Percentiles rank a stretch among this genome's conserved stretches.
Evolutionary conservation across 2,329 filamentous ascomycete genomes (phyloP).

Genomic region (Purpureocillium takamizusanense): DNA sequence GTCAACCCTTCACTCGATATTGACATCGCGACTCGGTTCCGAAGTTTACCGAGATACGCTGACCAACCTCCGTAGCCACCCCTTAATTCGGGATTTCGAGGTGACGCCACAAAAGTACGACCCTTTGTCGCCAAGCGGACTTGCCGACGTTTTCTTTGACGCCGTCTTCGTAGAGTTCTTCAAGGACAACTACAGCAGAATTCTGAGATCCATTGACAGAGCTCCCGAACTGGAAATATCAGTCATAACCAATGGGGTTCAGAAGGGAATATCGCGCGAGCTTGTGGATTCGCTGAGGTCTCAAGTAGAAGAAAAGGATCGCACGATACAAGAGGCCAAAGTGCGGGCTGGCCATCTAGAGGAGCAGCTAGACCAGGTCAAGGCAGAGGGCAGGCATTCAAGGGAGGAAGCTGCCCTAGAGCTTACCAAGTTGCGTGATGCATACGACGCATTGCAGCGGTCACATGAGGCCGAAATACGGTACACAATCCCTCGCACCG

Average conservation of each 20-base stretch:
- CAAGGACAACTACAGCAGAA: constrained; percentile 87
- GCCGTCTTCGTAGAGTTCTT: constrained; percentile 83
- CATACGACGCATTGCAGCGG: constrained; percentile 13
- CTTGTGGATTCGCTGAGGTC: constrained; percentile 76
- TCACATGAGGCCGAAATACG: constrained; percentile 38
- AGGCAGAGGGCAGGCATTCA: constrained; percentile 59
- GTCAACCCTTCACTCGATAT: constrained; percentile 67
- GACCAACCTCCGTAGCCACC: constrained; percentile 65
- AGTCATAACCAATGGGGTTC: constrained; percentile 66
- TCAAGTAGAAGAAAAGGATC: constrained; percentile 66
- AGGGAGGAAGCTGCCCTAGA: constrained; percentile 41
- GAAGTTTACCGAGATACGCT: constrained; percentile 83
- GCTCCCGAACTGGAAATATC: constrained; percentile 84
- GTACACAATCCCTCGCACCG: constrained; percentile 17
- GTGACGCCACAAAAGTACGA: constrained; percentile 65
- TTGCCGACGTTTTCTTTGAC: constrained; percentile 82
- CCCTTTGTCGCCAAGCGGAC: constrained; percentile 31
- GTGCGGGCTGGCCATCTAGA: constrained; percentile 36
- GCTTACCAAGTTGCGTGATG: constrained; percentile 19
- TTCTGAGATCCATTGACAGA: constrained; percentile 78
- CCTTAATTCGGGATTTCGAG: constrained; percentile 80
- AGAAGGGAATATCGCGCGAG: constrained; percentile 89
- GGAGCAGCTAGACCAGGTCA: constrained; percentile 59
- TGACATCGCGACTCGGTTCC: constrained; percentile 69
- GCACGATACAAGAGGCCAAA: constrained; percentile 36